phyloP scores from a whole-genome alignment of 2,329 filamentous ascomycete genomes.

The Ramichloridium luteum region DNA sequence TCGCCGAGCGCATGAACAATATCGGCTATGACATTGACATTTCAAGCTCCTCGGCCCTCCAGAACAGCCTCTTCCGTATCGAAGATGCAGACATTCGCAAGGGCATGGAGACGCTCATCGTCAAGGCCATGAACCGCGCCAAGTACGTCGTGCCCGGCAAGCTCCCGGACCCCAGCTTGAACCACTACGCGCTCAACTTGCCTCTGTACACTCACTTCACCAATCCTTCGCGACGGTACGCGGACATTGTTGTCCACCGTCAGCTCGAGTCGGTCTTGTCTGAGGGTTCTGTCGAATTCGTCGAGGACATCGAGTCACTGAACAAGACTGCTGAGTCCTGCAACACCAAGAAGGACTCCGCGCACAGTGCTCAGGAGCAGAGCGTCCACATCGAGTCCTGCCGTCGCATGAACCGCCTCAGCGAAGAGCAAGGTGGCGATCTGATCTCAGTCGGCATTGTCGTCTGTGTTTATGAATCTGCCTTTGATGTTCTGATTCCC shows the following conservation, averaged over 20 bases:
- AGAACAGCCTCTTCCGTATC: constrained; percentile 90
- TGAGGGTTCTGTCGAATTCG: constrained; percentile 69
- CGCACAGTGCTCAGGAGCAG: constrained; percentile 94
- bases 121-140: constrained; percentile 92
- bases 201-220: constrained; percentile 97
- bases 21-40: constrained; percentile 84
- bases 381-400: constrained; percentile 98
- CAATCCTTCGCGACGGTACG: constrained; percentile 85
- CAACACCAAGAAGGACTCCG: constrained; percentile 98
- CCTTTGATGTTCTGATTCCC: constrained; percentile 94
- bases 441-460: constrained; percentile 93
- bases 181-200: constrained; percentile 85
- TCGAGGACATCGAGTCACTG: constrained; percentile 75
- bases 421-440: constrained; percentile 75
- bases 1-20: constrained; percentile 84
- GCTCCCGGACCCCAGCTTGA: constrained; percentile 61
- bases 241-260: constrained; percentile 88
- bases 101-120: constrained; percentile 90
- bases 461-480: constrained; percentile 93
- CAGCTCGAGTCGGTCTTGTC: constrained; percentile 82
- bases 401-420: constrained; percentile 85
- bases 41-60: constrained; percentile 76
- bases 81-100: constrained; percentile 81
- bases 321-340: constrained; percentile 88
- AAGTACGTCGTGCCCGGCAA: constrained; percentile 88